These are phyloP conservation scores for Podila minutissima DNA, from an alignment of 192 early-diverging fungal species.

Conservation along the genomic window DNA sequence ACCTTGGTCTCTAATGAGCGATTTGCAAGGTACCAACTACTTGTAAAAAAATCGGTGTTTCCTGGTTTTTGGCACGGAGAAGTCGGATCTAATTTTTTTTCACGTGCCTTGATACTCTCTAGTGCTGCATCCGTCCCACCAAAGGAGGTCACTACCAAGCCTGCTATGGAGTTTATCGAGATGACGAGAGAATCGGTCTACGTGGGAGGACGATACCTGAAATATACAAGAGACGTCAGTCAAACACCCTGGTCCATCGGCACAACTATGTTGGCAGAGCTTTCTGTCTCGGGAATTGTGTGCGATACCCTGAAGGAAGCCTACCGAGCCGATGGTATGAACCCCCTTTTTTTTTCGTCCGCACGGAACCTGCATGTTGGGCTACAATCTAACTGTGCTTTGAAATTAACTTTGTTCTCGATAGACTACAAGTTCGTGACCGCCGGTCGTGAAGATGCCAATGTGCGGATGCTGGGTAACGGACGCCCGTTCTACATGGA, in stretches of 20 bases:
- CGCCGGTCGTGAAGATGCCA: constrained; percentile 92
- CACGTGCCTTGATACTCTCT: background rate
- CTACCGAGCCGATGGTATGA: constrained; percentile 64
- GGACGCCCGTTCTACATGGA: constrained; percentile 95
- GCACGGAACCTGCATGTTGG: too few relatives aligned
- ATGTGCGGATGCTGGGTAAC: constrained; percentile 93
- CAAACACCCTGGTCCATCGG: constrained; percentile 88
- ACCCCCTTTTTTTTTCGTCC: background rate
- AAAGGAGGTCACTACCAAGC: constrained; percentile 21
- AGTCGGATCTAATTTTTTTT: background rate
- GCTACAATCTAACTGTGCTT: background rate
- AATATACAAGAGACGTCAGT: constrained; percentile 77
- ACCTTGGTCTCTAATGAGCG: constrained; percentile 50
- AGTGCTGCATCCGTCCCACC: constrained; percentile 39
- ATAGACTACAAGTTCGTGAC: constrained; percentile 81
- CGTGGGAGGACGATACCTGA: constrained; percentile 79
- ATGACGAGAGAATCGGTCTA: constrained; percentile 64
- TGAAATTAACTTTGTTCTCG: background rate
- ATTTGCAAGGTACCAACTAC: constrained; percentile 49
- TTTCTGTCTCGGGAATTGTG: constrained; percentile 85
- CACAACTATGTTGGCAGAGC: constrained; percentile 72
- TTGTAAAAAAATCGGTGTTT: background rate
- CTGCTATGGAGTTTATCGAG: constrained; percentile 47
- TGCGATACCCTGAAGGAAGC: constrained; percentile 65
- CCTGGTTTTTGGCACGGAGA: background rate